Evolutionary conservation across 202 grass and related monocot genomes (phyloP).

Genomic region (Setaria viridis): DNA sequence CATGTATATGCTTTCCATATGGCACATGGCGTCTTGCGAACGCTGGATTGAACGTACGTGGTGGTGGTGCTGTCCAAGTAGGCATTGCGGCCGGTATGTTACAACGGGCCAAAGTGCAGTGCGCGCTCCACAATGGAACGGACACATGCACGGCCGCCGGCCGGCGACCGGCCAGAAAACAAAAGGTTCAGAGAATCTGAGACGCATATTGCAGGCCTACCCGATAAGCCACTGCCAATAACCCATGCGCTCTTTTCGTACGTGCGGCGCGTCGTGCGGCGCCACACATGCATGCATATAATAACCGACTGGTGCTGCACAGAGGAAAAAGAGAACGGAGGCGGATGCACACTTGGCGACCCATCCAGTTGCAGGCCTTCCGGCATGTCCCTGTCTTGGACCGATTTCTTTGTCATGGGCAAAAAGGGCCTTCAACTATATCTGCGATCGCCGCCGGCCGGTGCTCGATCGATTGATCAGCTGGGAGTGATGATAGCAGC

Average conservation of each 20-base stretch:
- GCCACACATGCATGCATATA: not conserved
- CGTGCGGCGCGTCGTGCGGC: constrained; percentile 22
- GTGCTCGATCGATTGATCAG: no score
- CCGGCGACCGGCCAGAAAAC: not conserved
- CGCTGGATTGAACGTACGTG: not conserved
- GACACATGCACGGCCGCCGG: not conserved
- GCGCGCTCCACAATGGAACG: not conserved
- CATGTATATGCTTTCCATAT: not conserved
- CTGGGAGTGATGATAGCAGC: not conserved
- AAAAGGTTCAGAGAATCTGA: constrained; percentile 48
- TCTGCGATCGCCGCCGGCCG: not conserved
- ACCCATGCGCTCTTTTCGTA: constrained; percentile 33
- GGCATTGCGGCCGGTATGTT: constrained; percentile 32
- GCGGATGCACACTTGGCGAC: not conserved
- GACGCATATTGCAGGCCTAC: constrained; percentile 36
- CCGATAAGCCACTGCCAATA: not conserved
- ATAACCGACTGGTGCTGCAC: no score
- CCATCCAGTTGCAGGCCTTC: not conserved
- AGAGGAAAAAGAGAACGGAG: no score
- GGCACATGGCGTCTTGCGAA: not conserved
- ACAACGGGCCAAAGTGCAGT: constrained; percentile 10
- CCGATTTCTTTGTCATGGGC: not conserved
- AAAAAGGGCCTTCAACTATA: not conserved
- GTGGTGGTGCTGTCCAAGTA: not conserved
- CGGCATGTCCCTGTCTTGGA: not conserved